A percentile compares a stretch with the other conserved stretches of the same genome.
These are phyloP conservation scores for Phytopythium cucurbitacearum DNA, from an alignment of 352 stramenopile species.

Conservation along the genomic window DNA sequence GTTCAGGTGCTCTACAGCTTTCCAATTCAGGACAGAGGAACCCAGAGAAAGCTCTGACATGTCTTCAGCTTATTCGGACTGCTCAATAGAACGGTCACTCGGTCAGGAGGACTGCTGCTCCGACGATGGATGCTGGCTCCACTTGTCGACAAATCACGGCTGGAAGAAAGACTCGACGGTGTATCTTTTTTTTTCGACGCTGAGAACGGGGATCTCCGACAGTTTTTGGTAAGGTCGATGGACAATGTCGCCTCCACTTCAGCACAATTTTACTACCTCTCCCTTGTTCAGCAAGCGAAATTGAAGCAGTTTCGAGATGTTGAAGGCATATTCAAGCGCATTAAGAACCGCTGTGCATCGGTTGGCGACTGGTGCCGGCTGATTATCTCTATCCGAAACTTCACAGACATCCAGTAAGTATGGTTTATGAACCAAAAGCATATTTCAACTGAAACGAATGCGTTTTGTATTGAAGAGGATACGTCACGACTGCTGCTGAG, in stretches of 20 bases:
- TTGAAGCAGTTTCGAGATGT: conserved; percentile 68
- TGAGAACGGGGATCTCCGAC: conserved; percentile 55
- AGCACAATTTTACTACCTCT: conserved; percentile 1
- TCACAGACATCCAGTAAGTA: conserved; percentile 53
- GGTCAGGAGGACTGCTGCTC: conserved; percentile 51
- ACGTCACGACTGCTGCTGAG: background rate
- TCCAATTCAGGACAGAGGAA: background rate
- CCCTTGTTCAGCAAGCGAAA: conserved; percentile 35
- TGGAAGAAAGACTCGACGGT: conserved; percentile 49
- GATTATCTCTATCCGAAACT: conserved; percentile 50
- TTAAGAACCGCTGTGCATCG: conserved; percentile 61
- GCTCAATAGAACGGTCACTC: conserved; percentile 77
- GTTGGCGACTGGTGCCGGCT: conserved; percentile 66
- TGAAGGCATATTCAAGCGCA: conserved; percentile 49
- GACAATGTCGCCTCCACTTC: too few relatives aligned
- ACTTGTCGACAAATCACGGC: conserved; percentile 37
- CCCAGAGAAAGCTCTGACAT: too few relatives aligned
- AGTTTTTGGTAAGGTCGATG: conserved; percentile 36
- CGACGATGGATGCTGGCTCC: conserved; percentile 79
- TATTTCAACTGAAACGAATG: background rate
- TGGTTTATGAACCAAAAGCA: background rate
- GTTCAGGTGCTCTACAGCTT: conserved; percentile 48
- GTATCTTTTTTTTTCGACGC: conserved; percentile 54
- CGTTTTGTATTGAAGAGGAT: background rate
- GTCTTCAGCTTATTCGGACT: conserved; percentile 61